phyloP scores from a whole-genome alignment of 306 rosid species.

The Vigna radiata region DNA sequence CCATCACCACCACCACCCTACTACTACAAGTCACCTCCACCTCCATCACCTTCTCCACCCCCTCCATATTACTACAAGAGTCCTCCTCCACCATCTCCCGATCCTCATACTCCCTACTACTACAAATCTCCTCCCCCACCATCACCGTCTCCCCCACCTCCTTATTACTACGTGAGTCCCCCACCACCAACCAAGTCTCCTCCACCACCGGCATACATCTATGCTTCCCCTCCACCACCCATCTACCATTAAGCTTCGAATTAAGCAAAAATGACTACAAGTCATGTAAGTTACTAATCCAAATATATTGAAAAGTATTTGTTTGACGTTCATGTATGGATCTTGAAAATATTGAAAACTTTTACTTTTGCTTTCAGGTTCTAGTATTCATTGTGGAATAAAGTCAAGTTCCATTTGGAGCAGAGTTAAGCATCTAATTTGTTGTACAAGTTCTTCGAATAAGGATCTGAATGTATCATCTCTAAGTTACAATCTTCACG shows the following conservation, averaged over 20 bases:
- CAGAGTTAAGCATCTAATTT: slow-evolving; percentile 3
- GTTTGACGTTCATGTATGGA: neutral
- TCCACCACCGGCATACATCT: neutral
- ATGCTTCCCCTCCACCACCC: slow-evolving; percentile 26
- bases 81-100: slow-evolving; percentile 3
- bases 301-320: neutral
- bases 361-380: slow-evolving; percentile 4
- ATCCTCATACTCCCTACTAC: neutral
- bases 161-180: neutral
- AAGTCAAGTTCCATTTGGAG: slow-evolving; percentile 16
- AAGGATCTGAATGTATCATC: neutral
- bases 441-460: slow-evolving; percentile 6
- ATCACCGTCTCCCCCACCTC: neutral
- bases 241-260: slow-evolving; percentile 8
- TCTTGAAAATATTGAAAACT: neutral
- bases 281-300: slow-evolving; percentile 1
- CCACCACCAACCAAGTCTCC: slow-evolving; percentile 25
- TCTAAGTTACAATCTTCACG: slow-evolving; percentile 27
- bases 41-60: slow-evolving; percentile 10
- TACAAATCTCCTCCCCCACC: slow-evolving; percentile 17
- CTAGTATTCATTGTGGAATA: slow-evolving; percentile 9
- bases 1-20: slow-evolving; percentile 21
- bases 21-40: slow-evolving; percentile 23
- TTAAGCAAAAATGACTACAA: neutral
- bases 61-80: slow-evolving; percentile 4